Percentiles rank a stretch among this genome's conserved stretches.
Conservation (phyloP, 1,284 basidiomycete species). For the Heliocybe sulcata region DNA sequence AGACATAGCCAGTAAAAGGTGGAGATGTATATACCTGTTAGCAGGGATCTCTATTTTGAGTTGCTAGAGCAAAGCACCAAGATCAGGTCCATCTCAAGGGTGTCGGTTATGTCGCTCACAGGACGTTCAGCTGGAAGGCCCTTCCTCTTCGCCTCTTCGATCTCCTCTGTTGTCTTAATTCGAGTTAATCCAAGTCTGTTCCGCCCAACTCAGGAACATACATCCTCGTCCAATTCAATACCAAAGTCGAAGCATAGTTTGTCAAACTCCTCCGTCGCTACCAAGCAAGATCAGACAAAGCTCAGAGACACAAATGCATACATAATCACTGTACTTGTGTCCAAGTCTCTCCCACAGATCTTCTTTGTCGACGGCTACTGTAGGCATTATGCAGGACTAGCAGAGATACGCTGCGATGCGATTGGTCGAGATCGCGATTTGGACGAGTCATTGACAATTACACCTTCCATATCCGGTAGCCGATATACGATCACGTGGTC, state of each 20-base stretch:
- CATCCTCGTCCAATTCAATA: slow-evolving; percentile 96
- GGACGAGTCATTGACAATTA: slow-evolving; percentile 3
- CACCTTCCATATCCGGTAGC: background rate
- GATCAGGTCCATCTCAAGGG: background rate
- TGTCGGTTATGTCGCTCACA: slow-evolving; percentile 32
- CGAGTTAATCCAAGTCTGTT: background rate
- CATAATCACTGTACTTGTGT: slow-evolving; percentile 64
- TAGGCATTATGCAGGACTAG: slow-evolving; percentile 64
- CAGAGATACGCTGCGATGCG: background rate
- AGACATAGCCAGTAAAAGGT: slow-evolving; percentile 3
- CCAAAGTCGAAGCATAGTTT: slow-evolving; percentile 97
- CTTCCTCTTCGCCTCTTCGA: slow-evolving; percentile 75
- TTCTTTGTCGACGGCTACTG: slow-evolving; percentile 91
- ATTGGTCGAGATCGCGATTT: background rate
- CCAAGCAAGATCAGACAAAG: slow-evolving; percentile 7
- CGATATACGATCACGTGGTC: background rate
- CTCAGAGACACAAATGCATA: slow-evolving; percentile 6
- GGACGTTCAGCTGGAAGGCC: slow-evolving; percentile 79
- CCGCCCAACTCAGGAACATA: slow-evolving; percentile 33
- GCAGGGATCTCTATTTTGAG: slow-evolving; percentile 99
- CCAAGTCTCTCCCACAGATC: slow-evolving; percentile 89
- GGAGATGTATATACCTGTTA: slow-evolving; percentile 61
- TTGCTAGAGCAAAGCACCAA: slow-evolving; percentile 46
- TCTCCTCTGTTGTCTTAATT: slow-evolving; percentile 80
- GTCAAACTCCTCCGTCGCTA: slow-evolving; percentile 93